A percentile compares a stretch with the other conserved stretches of the same genome.
Evolutionary conservation across 192 early-diverging fungal genomes (phyloP).

Genomic region (Phycomyces blakesleeanus): DNA sequence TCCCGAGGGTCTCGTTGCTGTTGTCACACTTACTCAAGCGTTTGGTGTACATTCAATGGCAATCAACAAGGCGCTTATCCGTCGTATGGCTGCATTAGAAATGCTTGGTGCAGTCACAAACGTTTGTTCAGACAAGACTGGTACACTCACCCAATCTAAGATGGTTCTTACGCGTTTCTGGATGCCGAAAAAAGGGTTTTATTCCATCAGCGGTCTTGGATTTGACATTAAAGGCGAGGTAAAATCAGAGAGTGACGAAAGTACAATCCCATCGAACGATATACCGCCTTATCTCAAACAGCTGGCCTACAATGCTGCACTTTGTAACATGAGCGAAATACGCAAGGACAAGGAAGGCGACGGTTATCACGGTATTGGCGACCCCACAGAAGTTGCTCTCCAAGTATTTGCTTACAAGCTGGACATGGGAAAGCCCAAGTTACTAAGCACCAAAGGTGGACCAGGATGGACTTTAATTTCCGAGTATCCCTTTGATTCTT

Average conservation of each 20-base stretch:
- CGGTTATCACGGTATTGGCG: constrained; percentile 42
- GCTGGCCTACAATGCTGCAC: constrained; percentile 57
- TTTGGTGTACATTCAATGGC: constrained; percentile 88
- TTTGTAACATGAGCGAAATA: constrained; percentile 85
- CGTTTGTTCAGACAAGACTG: constrained; percentile 95
- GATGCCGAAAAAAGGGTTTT: constrained; percentile 70
- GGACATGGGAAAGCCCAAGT: constrained; percentile 65
- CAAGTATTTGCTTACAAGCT: constrained; percentile 81
- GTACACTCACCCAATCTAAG: constrained; percentile 91
- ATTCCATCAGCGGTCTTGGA: constrained; percentile 62
- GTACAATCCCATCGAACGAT: constrained; percentile 33
- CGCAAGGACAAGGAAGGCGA: constrained; percentile 44
- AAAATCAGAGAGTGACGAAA: constrained; percentile 22
- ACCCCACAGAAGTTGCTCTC: constrained; percentile 88
- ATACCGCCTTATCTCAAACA: constrained; percentile 44
- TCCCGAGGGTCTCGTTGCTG: constrained; percentile 91
- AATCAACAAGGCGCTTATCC: constrained; percentile 80
- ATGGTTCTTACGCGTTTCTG: constrained; percentile 87
- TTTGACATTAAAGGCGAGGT: constrained; percentile 58
- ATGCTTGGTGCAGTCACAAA: constrained; percentile 88
- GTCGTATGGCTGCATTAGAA: constrained; percentile 85
- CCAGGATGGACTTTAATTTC: constrained; percentile 48
- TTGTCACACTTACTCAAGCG: constrained; percentile 92
- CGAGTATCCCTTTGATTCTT: constrained; percentile 73
- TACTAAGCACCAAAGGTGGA: constrained; percentile 40